Conservation (phyloP, 2,329 filamentous ascomycete genomes). For the Zymoseptoria crescenta region DNA sequence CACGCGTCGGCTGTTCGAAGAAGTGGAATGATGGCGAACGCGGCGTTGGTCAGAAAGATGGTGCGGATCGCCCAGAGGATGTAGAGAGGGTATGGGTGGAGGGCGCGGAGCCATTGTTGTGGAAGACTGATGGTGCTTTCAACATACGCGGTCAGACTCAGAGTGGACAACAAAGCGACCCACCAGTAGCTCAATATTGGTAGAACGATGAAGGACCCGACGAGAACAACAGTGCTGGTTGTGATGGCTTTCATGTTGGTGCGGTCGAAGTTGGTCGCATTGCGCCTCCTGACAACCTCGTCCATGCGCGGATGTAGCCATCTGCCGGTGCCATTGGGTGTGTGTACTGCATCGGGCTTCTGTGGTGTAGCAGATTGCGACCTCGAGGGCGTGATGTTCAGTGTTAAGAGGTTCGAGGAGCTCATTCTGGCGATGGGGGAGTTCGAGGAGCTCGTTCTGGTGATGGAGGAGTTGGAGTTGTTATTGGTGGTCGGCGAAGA, state of each 20-base stretch:
- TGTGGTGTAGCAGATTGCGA: conserved; percentile 6
- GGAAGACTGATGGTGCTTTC: conserved; percentile 12
- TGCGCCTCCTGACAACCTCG: conserved; percentile 76
- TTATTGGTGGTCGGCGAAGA: background rate
- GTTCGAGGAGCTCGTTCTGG: conserved; percentile 5
- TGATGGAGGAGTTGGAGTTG: background rate
- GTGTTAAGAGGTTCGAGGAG: conserved; percentile 9
- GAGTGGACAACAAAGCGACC: background rate
- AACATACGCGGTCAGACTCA: background rate
- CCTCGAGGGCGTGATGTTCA: conserved; percentile 10
- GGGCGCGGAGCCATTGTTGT: conserved; percentile 8
- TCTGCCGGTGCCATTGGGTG: conserved; percentile 48
- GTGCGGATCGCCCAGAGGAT: conserved; percentile 45
- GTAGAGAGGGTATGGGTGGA: conserved; percentile 29
- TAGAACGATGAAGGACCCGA: conserved; percentile 42
- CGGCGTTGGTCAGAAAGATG: conserved; percentile 55
- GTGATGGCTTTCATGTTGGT: conserved; percentile 63
- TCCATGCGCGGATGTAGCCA: conserved; percentile 87
- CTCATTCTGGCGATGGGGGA: conserved; percentile 4
- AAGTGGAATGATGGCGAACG: conserved; percentile 62
- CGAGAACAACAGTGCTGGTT: conserved; percentile 55
- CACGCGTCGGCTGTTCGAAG: conserved; percentile 67
- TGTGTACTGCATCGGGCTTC: conserved; percentile 16
- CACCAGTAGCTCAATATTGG: conserved; percentile 9
- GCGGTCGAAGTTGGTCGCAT: conserved; percentile 69